Percentiles rank a stretch among this genome's conserved stretches.
These are phyloP conservation scores for Agroathelia rolfsii DNA, from an alignment of 1,284 basidiomycete species.

Conservation along the genomic window DNA sequence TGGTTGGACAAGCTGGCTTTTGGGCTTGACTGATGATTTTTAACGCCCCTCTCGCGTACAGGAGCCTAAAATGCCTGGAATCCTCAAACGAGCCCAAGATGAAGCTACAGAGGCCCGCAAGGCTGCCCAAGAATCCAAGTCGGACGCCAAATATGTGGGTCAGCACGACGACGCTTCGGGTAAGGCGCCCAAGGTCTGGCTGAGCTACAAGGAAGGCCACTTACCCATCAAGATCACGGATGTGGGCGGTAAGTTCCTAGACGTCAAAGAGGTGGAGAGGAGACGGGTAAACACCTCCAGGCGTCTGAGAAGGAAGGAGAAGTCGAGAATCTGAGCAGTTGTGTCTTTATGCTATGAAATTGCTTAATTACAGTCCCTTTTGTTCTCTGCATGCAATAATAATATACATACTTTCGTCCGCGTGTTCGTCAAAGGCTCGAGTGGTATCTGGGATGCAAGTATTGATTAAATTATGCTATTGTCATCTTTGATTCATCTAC, in stretches of 20 bases:
- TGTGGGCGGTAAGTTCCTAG: constrained; percentile 57
- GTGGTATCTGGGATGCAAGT: too few relatives aligned
- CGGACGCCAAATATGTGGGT: constrained; percentile 28
- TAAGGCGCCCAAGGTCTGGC: constrained; percentile 27
- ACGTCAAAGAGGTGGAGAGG: constrained; percentile 39
- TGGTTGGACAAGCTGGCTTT: constrained; percentile 36
- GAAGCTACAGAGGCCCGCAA: constrained; percentile 17
- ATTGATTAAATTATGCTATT: too few relatives aligned
- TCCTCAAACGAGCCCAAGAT: constrained; percentile 31
- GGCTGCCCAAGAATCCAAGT: constrained; percentile 27
- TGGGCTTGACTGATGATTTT: background rate
- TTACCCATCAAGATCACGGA: constrained; percentile 55
- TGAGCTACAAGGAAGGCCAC: constrained; percentile 29
- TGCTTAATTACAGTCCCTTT: too few relatives aligned
- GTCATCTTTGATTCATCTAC: too few relatives aligned
- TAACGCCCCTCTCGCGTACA: constrained; percentile 21
- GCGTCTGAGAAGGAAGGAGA: too few relatives aligned
- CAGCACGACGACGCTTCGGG: constrained; percentile 23
- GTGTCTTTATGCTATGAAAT: too few relatives aligned
- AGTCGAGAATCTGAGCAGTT: too few relatives aligned
- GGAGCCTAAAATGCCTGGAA: constrained; percentile 47
- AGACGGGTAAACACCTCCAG: too few relatives aligned
- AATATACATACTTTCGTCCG: too few relatives aligned
- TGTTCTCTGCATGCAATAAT: too few relatives aligned
- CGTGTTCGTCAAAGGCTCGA: too few relatives aligned